Evolutionary conservation across 2,329 filamentous ascomycete genomes (phyloP), one percentile per base, ranked within the genome.

Genomic region (Cyanodermella asteris): DNA sequence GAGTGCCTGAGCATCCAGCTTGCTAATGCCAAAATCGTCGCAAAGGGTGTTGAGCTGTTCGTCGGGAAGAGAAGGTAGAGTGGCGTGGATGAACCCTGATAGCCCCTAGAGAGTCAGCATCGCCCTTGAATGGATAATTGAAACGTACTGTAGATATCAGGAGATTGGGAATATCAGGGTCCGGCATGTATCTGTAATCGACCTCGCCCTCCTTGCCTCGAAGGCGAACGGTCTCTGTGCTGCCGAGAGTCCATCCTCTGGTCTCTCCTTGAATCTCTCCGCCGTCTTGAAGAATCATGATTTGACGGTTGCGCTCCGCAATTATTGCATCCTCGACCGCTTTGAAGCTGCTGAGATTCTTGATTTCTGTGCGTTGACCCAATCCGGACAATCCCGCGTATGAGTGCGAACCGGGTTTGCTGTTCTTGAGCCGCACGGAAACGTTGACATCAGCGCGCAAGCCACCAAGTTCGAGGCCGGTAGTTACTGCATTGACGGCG

Each of bases 171-270:
- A 97, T 59, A 43, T 97, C 87, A 5, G 87, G 78, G 44, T 97
- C 87, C 0, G 87, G 84, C 84, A 97, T 94, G 44, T 97, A 97
- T 20, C 87, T 64, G 47, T 97, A 97, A 47, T 97, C 87, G 5
- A 94, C 81, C 42, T 91, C 84, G 23, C 87, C 87, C 46, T 94
- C 87, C 46, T 97, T 97, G 14, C 80, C 80, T 39, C 87, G 65
- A 21, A 97, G 53, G 20, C 73, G 64, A 30, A 67, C 69, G 4
- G 87, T 94, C 43, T 81, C 72, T 4, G 67, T 80, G 33, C 69
- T 72, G 3, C 81, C 81, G 13, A 91, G 61, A 1, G 78, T 75
- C 81, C 82, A 97, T 5, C 87, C 84, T 29, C 87, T 64, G 6
- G 87, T 97, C 52, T 97, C 87, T 22, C 82, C 78, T 35, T 70